Evolutionary conservation across 768 basidiomycete species (phyloP).

Genomic region (Naematelia aurantialba): DNA sequence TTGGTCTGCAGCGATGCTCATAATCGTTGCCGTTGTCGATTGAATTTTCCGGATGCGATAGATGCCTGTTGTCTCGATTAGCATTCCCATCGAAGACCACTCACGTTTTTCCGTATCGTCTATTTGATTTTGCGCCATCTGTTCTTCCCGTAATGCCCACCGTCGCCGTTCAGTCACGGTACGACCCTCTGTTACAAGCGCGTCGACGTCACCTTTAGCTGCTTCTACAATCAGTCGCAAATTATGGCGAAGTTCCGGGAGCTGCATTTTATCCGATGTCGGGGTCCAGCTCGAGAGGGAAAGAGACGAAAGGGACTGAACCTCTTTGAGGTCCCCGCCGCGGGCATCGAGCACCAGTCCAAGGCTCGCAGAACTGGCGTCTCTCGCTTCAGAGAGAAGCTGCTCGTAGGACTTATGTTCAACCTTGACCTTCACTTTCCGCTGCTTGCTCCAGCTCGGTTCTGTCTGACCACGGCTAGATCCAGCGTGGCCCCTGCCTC

Average conservation of each 20-base stretch:
- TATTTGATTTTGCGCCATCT: slow-evolving; percentile 64
- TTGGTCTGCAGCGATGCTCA: slow-evolving; percentile 61
- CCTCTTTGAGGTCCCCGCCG: slow-evolving; percentile 87
- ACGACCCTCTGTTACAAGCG: slow-evolving; percentile 84
- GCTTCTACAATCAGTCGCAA: slow-evolving; percentile 77
- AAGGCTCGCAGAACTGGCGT: slow-evolving; percentile 55
- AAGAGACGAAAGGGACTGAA: slow-evolving; percentile 77
- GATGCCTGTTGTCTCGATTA: slow-evolving; percentile 59
- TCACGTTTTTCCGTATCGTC: slow-evolving; percentile 71
- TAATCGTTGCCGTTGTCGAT: slow-evolving; percentile 69
- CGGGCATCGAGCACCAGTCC: slow-evolving; percentile 93
- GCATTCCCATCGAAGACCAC: slow-evolving; percentile 9
- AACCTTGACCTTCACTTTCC: slow-evolving; percentile 76
- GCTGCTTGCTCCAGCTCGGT: slow-evolving; percentile 75
- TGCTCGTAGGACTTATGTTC: slow-evolving; percentile 98
- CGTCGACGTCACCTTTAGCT: slow-evolving; percentile 78
- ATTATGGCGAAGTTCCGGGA: slow-evolving; percentile 97
- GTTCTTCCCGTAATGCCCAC: slow-evolving; percentile 67
- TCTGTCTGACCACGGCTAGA: slow-evolving; percentile 32
- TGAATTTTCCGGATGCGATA: slow-evolving; percentile 72
- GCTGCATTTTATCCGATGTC: slow-evolving; percentile 75
- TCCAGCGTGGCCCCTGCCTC: slow-evolving; percentile 19
- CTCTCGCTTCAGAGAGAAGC: slow-evolving; percentile 81
- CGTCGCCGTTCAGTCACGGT: slow-evolving; percentile 73
- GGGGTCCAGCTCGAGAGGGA: slow-evolving; percentile 72